Base-by-base conservation (phyloP, 306 rosid genomes). In the Delonix regia region DNA sequence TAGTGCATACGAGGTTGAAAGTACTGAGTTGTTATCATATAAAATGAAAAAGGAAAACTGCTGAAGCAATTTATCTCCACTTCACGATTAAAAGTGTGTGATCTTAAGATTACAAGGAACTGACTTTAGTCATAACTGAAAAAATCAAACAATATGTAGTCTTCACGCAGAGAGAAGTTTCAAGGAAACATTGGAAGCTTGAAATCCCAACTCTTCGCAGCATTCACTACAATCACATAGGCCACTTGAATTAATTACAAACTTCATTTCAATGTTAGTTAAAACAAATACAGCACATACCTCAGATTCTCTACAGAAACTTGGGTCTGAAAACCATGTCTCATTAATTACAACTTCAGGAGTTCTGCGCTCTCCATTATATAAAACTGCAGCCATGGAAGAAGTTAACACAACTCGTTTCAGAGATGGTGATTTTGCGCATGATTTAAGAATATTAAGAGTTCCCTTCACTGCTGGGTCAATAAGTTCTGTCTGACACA, bases 371-470 rank as follows among this genome's bases (percentile, higher is more conserved):
- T 16, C 38, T 48, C 22, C 76, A 51, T 4, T 34, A 34, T 2
- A 5, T 48, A 8, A 0, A 7, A 71, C 12, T 16, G 76, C 5
- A 4, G 47, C 76, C 19, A 51, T 48, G 15, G 76, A 71, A 49
- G 76, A 49, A 0, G 76, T 71, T 36, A 71, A 16, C 18, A 71
- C 76, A 71, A 71, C 76, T 51, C 76, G 61, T 33, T 71, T 71
- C 6, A 71, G 10, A 16, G 30, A 71, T 16, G 61, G 30, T 2
- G 3, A n/a, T 51, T 71, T 71, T 12, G 30, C 63, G 33, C 63
- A 71, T 30, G 76, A 71, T 22, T 51, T 51, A 6, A 71, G 76
- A 51, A 71, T 38, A 28, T 71, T 71, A n/a, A 33, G 19, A 51
- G 76, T 71, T 30, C 63, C 63, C 47, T 71, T 52, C 6, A 51